Evolutionary conservation across 148 eudicot genomes (phyloP).

Genomic region (Camellia japonica): DNA sequence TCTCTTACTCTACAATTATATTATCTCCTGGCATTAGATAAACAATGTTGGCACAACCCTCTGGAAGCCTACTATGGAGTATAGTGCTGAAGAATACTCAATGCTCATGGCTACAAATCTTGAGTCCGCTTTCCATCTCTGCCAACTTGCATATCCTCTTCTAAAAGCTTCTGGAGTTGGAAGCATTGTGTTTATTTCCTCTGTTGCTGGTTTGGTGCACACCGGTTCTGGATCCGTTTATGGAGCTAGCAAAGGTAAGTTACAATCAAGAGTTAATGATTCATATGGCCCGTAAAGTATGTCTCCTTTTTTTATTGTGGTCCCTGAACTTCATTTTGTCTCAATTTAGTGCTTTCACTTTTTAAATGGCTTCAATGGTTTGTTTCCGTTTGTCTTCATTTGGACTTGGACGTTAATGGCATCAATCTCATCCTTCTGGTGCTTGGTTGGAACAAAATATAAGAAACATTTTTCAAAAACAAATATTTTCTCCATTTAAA

Average conservation of each 20-base stretch:
- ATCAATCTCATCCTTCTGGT: too few species aligned
- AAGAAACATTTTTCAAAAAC: too few species aligned
- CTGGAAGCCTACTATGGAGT: conserved; percentile 64
- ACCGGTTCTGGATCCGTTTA: conserved; percentile 63
- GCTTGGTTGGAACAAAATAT: too few species aligned
- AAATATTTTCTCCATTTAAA: too few species aligned
- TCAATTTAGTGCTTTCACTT: too few species aligned
- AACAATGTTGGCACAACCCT: conserved; percentile 90
- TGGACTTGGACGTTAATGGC: too few species aligned
- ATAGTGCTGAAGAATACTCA: conserved; percentile 61
- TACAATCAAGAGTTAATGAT: neutral
- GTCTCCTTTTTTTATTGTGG: too few species aligned
- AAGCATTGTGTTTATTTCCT: conserved; percentile 76
- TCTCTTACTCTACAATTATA: neutral
- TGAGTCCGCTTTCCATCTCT: conserved; percentile 74
- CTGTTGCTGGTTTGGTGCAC: conserved; percentile 73
- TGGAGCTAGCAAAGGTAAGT: conserved; percentile 75
- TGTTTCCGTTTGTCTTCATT: too few species aligned
- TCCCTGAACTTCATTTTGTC: too few species aligned
- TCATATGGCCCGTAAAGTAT: too few species aligned
- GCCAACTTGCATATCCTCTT: conserved; percentile 83
- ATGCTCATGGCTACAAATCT: conserved; percentile 72
- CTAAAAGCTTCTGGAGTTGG: conserved; percentile 75
- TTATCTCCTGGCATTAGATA: conserved; percentile 37
- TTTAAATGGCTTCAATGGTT: too few species aligned